Percentiles rank a stretch among this genome's conserved stretches.
Evolutionary conservation across 257 asterid genomes (phyloP).

Genomic region (Scutellaria baicalensis): DNA sequence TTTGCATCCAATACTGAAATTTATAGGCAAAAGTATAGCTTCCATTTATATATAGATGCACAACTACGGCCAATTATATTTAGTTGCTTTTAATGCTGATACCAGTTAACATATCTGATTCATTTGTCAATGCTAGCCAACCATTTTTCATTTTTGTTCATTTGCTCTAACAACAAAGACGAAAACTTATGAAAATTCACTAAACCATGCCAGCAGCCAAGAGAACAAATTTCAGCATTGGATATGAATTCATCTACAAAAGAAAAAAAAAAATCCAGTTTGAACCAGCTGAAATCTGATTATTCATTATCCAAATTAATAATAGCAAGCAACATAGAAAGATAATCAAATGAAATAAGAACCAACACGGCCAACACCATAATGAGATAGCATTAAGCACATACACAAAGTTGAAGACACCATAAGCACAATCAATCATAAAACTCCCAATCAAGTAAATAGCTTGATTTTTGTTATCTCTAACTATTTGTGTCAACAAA

Average conservation of each 20-base stretch:
- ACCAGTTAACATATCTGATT: slow-evolving; percentile 1
- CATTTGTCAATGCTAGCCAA: neutral
- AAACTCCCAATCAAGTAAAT: neutral
- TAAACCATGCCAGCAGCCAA: neutral
- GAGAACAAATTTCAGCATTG: neutral
- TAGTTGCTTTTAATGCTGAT: neutral
- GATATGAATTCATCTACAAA: neutral
- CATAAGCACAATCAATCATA: neutral
- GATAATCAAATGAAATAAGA: neutral
- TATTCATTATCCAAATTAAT: neutral
- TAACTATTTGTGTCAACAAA: neutral
- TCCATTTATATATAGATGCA: neutral
- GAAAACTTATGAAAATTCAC: neutral
- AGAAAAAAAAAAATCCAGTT: neutral
- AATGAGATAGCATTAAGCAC: neutral
- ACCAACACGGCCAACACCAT: neutral
- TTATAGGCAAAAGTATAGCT: neutral
- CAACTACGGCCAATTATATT: neutral
- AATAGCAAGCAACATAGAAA: slow-evolving; percentile 1
- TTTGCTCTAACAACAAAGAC: neutral
- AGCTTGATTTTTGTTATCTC: neutral
- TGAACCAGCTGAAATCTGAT: neutral
- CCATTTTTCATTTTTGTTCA: neutral
- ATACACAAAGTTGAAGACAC: neutral
- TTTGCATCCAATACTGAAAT: neutral